A percentile compares a stretch with the other conserved stretches of the same genome.
Evolutionary conservation across 495 filamentous ascomycete species (phyloP).

Genomic region (Xylaria castorea): DNA sequence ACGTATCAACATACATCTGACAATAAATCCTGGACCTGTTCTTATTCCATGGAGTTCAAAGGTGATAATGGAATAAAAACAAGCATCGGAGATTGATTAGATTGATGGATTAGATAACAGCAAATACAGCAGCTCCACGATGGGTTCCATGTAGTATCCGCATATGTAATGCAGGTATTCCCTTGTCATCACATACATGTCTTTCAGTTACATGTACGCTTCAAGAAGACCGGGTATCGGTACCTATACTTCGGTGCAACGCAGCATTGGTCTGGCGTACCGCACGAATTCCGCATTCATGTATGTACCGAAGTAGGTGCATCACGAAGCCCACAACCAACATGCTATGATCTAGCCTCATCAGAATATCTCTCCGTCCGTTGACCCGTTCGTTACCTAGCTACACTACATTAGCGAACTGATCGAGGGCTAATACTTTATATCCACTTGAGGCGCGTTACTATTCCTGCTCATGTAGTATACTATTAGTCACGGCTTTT

Average conservation of each 20-base stretch:
- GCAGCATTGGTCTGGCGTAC: background rate
- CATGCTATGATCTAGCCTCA: constrained; percentile 3
- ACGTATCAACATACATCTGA: background rate
- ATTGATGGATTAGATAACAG: constrained; percentile 34
- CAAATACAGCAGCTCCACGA: constrained; percentile 3
- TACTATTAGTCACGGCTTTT: background rate
- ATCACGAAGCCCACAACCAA: background rate
- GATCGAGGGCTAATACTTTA: background rate
- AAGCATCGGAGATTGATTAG: constrained; percentile 29
- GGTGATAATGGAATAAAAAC: background rate
- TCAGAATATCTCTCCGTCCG: background rate
- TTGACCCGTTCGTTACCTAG: background rate
- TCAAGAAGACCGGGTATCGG: constrained; percentile 1
- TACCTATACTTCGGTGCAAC: background rate
- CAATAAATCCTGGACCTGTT: background rate
- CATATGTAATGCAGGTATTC: constrained; percentile 29
- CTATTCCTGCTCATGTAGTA: background rate
- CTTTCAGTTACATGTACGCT: background rate
- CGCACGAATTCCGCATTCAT: background rate
- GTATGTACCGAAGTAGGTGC: background rate
- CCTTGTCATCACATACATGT: constrained; percentile 2
- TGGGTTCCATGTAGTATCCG: constrained; percentile 11
- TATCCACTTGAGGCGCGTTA: background rate
- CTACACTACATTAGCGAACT: background rate
- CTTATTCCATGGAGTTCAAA: background rate